Percentiles rank a stretch among this genome's conserved stretches.
Evolutionary conservation across 352 stramenopile species (phyloP).

Genomic region (Peronospora belbahrii): DNA sequence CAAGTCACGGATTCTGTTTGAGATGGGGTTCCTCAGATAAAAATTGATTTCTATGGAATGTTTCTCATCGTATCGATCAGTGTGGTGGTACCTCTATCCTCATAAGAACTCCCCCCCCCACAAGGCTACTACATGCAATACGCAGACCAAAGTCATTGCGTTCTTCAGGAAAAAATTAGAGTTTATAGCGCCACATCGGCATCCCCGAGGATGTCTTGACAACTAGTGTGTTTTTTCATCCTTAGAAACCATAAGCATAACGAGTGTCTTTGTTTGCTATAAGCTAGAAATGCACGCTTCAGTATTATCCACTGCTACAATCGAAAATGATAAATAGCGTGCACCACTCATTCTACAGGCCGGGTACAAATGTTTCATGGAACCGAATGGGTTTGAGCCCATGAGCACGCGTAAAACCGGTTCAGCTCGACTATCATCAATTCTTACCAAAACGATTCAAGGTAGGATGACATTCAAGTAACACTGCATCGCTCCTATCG

Average conservation of each 20-base stretch:
- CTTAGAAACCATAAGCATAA: conserved; percentile 30
- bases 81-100: conserved; percentile 71
- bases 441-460: too few species aligned
- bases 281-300: too few species aligned
- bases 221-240: conserved; percentile 69
- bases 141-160: background rate
- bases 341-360: conserved; percentile 21
- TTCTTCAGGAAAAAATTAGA: conserved; percentile 88
- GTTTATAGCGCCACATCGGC: conserved; percentile 50
- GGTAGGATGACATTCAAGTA: too few species aligned
- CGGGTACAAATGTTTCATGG: too few species aligned
- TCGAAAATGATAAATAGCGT: conserved; percentile 10
- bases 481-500: too few species aligned
- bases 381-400: conserved; percentile 6
- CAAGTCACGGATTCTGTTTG: background rate
- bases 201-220: conserved; percentile 28
- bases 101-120: conserved; percentile 39
- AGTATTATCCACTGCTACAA: conserved; percentile 8
- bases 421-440: background rate
- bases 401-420: background rate
- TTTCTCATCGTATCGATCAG: conserved; percentile 66
- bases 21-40: conserved; percentile 43
- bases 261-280: background rate
- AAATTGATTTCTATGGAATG: conserved; percentile 65
- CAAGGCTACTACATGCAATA: conserved; percentile 9